Base-by-base conservation (phyloP, 331 rosid genomes). In the Spiraea crenata region DNA sequence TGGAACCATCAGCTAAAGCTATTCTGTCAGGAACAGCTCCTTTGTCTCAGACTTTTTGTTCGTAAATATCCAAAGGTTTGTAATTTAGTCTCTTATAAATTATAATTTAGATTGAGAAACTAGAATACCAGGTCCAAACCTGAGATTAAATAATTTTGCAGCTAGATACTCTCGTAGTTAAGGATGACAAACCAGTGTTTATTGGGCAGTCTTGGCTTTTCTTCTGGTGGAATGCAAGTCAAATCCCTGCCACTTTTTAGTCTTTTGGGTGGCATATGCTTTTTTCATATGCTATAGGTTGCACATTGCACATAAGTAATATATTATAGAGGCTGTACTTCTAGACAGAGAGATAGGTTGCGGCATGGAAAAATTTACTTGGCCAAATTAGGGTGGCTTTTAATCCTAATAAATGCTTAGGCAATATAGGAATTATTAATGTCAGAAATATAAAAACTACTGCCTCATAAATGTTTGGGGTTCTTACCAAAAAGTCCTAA, bases 31-130 rank as follows among this genome's bases (percentile, higher is more conserved):
- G 88, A 81, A 17, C 81, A 77, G 42, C 65, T 71, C 46, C 92
- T 85, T 63, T 25, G 58, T 77, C 95, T 93, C 79, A 93, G 78
- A 80, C 83, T 93, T 77, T 93, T 84, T 64, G 75, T 93, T 66
- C 83, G 91, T 25, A 83, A 79, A 86, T 60, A 77, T 70, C 97
- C 91, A 0, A 89, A 87, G 96, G 97, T 93, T 58, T 58, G 41
- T 78, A 8, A 4, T 62, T 74, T 14, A 25, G n/a, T 47, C 40
- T 62, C 40, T 16, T 60, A 16, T 70, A n/a, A n/a, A n/a, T n/a
- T n/a, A n/a, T 55, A 42, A n/a, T 42, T 68, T n/a, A 31, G 25
- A 15, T 10, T 70, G 16, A 44, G 20, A 40, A 40, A 37, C 44
- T 66, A 66, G 46, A 15, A 34, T 11, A 49, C 47, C 8, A 46